These are phyloP conservation scores for Funneliformis mosseae DNA, from an alignment of 192 early-diverging fungal species.

Conservation along the genomic window DNA sequence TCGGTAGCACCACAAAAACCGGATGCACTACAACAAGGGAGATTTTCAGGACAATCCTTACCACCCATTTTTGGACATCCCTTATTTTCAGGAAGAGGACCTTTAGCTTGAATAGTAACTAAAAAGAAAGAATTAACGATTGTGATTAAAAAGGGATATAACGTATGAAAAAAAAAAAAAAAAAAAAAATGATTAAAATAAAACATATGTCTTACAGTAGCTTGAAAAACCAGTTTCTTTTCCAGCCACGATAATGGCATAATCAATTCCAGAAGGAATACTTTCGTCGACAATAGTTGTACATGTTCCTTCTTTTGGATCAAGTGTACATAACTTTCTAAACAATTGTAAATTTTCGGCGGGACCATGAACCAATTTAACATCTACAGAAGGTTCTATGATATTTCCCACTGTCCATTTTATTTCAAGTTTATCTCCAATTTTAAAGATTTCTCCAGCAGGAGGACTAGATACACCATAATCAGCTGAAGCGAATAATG, in stretches of 20 bases:
- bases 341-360: neutral
- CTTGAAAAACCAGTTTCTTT: constrained; percentile 8
- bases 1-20: constrained; percentile 33
- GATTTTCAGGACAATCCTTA: neutral
- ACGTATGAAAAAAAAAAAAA: too few relatives aligned
- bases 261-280: constrained; percentile 3
- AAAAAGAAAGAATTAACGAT: neutral
- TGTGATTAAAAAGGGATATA: too few relatives aligned
- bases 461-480: too few relatives aligned
- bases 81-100: constrained; percentile 6
- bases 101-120: constrained; percentile 16
- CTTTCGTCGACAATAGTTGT: neutral
- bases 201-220: neutral
- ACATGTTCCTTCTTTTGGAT: neutral
- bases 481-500: too few relatives aligned
- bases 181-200: neutral
- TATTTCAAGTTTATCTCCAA: too few relatives aligned
- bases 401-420: too few relatives aligned
- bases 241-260: constrained; percentile 3
- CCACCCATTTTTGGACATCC: constrained; percentile 31
- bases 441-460: too few relatives aligned
- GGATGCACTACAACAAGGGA: constrained; percentile 29
- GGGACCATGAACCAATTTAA: neutral
- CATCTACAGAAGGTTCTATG: too few relatives aligned
- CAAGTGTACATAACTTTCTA: neutral